These are phyloP conservation scores for Dioszegia aurantiaca DNA, from an alignment of 768 basidiomycete genomes.

Conservation along the genomic window DNA sequence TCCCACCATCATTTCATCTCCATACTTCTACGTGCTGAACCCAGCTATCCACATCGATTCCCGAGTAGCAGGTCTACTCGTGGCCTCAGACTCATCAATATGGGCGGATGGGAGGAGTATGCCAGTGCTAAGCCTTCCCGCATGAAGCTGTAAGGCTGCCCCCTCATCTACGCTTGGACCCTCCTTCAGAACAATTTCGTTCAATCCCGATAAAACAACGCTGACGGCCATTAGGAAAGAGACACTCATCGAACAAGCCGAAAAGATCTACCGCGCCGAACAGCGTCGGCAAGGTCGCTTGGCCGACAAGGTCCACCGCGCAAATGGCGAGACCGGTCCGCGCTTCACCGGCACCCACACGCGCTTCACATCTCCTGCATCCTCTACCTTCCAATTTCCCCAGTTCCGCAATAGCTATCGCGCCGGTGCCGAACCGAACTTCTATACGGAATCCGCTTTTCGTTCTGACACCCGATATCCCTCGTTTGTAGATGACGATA, in stretches of 20 bases:
- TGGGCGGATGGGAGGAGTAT: constrained; percentile 10
- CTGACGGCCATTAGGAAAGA: constrained; percentile 34
- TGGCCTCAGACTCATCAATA: too few species aligned
- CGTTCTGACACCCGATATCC: not conserved
- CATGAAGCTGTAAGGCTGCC: constrained; percentile 24
- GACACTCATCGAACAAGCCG: constrained; percentile 36
- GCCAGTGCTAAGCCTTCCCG: constrained; percentile 11
- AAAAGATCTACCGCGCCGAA: constrained; percentile 35
- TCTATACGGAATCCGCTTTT: too few species aligned
- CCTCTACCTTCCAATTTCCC: too few species aligned
- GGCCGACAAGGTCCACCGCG: constrained; percentile 33
- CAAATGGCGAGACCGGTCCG: constrained; percentile 27
- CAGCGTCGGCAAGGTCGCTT: constrained; percentile 30
- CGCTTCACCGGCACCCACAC: too few species aligned
- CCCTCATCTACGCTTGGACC: not conserved
- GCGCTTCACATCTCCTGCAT: too few species aligned
- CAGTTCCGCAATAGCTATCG: too few species aligned
- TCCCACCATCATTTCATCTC: too few species aligned
- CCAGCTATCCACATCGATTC: too few species aligned
- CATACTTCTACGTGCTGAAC: too few species aligned
- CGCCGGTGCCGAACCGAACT: too few species aligned
- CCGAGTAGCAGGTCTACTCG: too few species aligned
- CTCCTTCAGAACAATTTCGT: not conserved
- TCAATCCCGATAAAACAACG: not conserved
- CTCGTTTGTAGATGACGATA: not conserved